A percentile compares a stretch with the other conserved stretches of the same genome.
Evolutionary conservation across 805 yeast genomes (phyloP).

Genomic region (Sugiyamaella qingdaonensis): DNA sequence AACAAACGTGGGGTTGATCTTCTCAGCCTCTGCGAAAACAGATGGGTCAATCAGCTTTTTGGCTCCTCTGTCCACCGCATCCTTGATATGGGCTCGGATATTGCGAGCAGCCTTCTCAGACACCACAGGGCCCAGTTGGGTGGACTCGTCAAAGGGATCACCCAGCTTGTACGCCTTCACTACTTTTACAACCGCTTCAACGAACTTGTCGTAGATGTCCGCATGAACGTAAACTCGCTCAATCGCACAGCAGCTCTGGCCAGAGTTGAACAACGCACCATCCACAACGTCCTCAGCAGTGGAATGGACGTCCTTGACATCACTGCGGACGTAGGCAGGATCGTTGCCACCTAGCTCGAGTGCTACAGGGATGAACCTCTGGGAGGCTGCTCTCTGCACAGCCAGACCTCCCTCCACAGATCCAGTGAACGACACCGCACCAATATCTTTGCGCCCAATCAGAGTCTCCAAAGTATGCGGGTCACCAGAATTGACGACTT

Average conservation of each 20-base stretch:
- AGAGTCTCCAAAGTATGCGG: constrained; percentile 69
- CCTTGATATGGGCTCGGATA: constrained; percentile 43
- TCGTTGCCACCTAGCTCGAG: constrained; percentile 90
- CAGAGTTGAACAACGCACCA: constrained; percentile 84
- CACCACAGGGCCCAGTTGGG: constrained; percentile 64
- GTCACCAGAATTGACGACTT: constrained; percentile 69
- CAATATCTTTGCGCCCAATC: constrained; percentile 59
- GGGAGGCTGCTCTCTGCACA: constrained; percentile 58
- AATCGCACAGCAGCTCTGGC: constrained; percentile 92
- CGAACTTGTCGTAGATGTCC: constrained; percentile 61
- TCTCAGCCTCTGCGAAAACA: constrained; percentile 67
- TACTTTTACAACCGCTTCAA: constrained; percentile 51
- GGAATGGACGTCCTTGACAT: constrained; percentile 60
- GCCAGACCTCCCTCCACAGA: constrained; percentile 75
- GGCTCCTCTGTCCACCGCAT: constrained; percentile 53
- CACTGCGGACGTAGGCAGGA: constrained; percentile 77
- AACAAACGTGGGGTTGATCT: constrained; percentile 68
- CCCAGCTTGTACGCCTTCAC: constrained; percentile 61
- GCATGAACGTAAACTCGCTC: constrained; percentile 82
- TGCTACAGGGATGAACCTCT: constrained; percentile 73
- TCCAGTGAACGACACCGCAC: constrained; percentile 85
- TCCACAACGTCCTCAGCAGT: constrained; percentile 64
- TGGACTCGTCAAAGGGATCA: constrained; percentile 67
- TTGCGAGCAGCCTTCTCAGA: constrained; percentile 47
- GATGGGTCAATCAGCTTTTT: constrained; percentile 42